These are phyloP conservation scores for Zelonia costaricensis DNA, from an alignment of 208 protist genomes.

Conservation along the genomic window DNA sequence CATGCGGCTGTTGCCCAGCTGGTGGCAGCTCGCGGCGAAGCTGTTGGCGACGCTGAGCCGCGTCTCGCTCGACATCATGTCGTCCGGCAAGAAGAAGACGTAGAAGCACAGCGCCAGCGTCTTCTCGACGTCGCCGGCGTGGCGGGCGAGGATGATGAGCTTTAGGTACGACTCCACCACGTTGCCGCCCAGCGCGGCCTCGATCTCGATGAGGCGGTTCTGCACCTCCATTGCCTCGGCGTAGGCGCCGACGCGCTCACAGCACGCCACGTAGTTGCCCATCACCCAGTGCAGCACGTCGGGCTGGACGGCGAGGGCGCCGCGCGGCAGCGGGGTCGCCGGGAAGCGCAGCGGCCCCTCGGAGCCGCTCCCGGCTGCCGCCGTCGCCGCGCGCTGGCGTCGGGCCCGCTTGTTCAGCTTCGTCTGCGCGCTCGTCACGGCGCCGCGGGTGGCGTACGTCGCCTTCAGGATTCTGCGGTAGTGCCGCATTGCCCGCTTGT, in stretches of 20 bases:
- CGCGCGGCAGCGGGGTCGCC: conserved; percentile 1
- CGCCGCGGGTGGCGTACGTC: conserved; percentile 2
- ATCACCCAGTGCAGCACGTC: conserved; percentile 64
- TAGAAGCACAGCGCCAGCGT: conserved; percentile 64
- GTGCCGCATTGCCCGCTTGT: conserved; percentile 60
- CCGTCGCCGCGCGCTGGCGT: conserved; percentile 16
- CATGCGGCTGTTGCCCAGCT: conserved; percentile 55
- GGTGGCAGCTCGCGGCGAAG: conserved; percentile 64
- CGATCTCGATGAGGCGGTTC: conserved; percentile 56
- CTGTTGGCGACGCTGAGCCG: conserved; percentile 51
- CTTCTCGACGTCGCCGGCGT: conserved; percentile 42
- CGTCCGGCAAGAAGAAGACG: conserved; percentile 64
- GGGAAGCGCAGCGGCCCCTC: background rate
- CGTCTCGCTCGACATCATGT: conserved; percentile 38
- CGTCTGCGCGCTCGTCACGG: conserved; percentile 21
- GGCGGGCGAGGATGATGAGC: conserved; percentile 47
- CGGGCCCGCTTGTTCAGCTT: conserved; percentile 18
- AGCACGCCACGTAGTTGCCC: conserved; percentile 69
- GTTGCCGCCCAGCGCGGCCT: conserved; percentile 42
- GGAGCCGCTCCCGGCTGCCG: conserved; percentile 2
- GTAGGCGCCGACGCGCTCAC: conserved; percentile 51
- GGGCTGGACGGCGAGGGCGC: conserved; percentile 30
- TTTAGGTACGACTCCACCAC: conserved; percentile 53
- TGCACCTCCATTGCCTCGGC: conserved; percentile 50
- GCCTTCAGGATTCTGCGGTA: conserved; percentile 46